Evolutionary conservation across 2,329 filamentous ascomycete species (phyloP).

Genomic region (Beauveria caledonica): DNA sequence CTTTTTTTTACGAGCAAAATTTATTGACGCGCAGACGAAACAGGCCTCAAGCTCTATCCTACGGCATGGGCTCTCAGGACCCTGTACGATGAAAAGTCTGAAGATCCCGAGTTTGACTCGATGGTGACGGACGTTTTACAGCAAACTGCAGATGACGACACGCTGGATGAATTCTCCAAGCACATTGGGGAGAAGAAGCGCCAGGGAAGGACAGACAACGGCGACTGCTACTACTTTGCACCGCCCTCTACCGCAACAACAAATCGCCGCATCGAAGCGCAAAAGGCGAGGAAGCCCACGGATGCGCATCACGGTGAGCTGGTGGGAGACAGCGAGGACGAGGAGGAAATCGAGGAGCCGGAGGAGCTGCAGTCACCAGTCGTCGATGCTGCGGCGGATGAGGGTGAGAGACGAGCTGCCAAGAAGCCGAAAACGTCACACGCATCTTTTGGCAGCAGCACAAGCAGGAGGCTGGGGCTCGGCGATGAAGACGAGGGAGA

Average conservation of each 20-base stretch:
- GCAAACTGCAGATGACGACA: constrained; percentile 46
- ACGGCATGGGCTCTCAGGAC: constrained; percentile 54
- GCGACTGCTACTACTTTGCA: constrained; percentile 46
- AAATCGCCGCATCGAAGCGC: constrained; percentile 33
- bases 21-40: constrained; percentile 49
- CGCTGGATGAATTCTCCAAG: constrained; percentile 41
- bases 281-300: constrained; percentile 33
- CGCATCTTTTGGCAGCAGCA: constrained; percentile 8
- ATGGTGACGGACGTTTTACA: constrained; percentile 51
- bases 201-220: constrained; percentile 46
- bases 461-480: neutral
- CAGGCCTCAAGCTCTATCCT: constrained; percentile 48
- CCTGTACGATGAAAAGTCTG: constrained; percentile 50
- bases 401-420: constrained; percentile 21
- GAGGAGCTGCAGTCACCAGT: constrained; percentile 12
- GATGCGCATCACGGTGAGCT: constrained; percentile 39
- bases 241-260: constrained; percentile 30
- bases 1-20: constrained; percentile 32
- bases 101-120: constrained; percentile 42
- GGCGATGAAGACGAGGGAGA: neutral
- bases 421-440: constrained; percentile 29
- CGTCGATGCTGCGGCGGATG: neutral
- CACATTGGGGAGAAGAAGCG: constrained; percentile 47
- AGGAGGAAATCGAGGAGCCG: constrained; percentile 16
- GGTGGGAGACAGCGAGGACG: constrained; percentile 32